Evolutionary conservation across 345 rosid genomes (phyloP), one percentile per base, ranked within the genome.

Genomic region (Euphorbia peplus): DNA sequence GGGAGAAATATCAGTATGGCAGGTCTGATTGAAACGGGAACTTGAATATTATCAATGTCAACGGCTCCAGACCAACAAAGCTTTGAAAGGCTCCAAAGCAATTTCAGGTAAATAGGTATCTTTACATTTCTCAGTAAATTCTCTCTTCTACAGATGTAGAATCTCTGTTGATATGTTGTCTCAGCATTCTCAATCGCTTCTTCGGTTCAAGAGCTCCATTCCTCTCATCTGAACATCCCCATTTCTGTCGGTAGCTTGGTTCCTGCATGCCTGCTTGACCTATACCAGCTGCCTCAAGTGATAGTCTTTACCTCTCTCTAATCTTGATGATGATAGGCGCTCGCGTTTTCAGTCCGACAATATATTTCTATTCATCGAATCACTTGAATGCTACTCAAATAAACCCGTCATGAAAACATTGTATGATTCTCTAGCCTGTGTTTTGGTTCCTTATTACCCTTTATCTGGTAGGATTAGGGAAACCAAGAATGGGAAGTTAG

Each of bases 361-460:
- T 93, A 3, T 93, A 90, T 63, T 93, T 93, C 77, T 90, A 86
- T 18, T 66, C 30, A 30, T 67, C 84, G 4, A 66, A 24, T 58
- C 62, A 46, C 54, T 64, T 59, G 59, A 41, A 68, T 58, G 22
- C 74, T 21, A 37, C 16, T 18, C 51, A 25, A 35, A n/a, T n/a
- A 71, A 80, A 41, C 70, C 74, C 25, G 73, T 85, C 4, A 29
- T 80, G n/a, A 64, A 77, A 69, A 78, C 79, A 3, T 66, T 91
- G 5, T 66, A 64, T 32, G 87, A 84, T 51, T 87, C 95, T 48
- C 80, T 93, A 1, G 76, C 85, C 3, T 28, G 71, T 66, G 91
- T 93, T 69, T 68, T 93, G 50, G 92, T 91, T 63, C 97, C 95
- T 18, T 91, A 89, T 75, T 93, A 84, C 76, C 97, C 96, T 74